phyloP scores from a whole-genome alignment of 352 stramenopile genomes.

The Phytophthora syringae region DNA sequence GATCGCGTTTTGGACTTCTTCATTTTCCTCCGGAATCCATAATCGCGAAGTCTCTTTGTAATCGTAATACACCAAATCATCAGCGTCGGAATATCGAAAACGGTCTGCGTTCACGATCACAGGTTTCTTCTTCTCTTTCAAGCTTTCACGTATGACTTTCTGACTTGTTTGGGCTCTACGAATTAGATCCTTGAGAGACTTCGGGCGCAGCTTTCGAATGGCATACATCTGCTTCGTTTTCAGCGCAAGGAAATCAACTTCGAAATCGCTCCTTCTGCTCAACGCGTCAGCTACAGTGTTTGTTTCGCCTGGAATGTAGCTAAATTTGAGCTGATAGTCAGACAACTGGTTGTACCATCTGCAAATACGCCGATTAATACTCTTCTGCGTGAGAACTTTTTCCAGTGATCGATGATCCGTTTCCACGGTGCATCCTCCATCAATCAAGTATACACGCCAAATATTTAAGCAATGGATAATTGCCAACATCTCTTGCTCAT shows the following conservation, averaged over 20 bases:
- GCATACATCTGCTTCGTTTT: no score
- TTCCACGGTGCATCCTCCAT: conserved; percentile 1
- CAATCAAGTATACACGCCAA: conserved; percentile 2
- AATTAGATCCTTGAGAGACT: no score
- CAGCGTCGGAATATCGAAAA: conserved; percentile 9
- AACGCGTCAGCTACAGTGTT: conserved; percentile 17
- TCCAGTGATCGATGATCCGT: conserved; percentile 1
- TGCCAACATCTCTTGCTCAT: conserved; percentile 20
- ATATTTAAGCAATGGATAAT: conserved; percentile 8
- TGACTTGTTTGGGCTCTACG: conserved; percentile 6
- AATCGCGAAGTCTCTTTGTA: conserved; percentile 2
- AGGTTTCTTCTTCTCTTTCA: conserved; percentile 4
- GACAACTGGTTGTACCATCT: conserved; percentile 1
- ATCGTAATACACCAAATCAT: conserved; percentile 8
- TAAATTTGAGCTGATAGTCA: conserved; percentile 9
- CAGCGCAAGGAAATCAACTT: conserved; percentile 18
- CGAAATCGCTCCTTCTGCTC: conserved; percentile 2
- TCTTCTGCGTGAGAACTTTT: no score
- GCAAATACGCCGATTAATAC: background rate
- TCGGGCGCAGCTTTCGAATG: no score
- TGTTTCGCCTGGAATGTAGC: conserved; percentile 5
- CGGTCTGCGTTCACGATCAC: background rate
- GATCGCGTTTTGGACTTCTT: conserved; percentile 19
- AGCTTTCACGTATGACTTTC: background rate
- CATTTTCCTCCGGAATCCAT: conserved; percentile 3